Conservation (phyloP, 768 basidiomycete species). For the Lactarius evosmus region DNA sequence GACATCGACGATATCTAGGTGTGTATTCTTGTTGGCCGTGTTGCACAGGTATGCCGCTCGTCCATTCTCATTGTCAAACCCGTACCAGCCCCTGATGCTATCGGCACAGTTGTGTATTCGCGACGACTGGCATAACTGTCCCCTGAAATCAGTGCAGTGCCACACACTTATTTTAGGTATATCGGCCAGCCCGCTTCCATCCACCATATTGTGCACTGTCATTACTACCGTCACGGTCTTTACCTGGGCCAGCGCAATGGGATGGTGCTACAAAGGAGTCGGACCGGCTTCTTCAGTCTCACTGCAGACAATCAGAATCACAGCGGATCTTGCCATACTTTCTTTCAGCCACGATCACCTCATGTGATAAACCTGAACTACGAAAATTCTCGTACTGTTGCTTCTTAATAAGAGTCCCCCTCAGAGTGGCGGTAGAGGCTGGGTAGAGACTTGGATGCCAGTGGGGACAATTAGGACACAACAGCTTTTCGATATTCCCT, state of each 20-base stretch:
- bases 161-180: no score
- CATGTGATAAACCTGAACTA: not conserved
- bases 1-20: constrained; percentile 85
- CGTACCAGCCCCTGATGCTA: not conserved
- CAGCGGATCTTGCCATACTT: not conserved
- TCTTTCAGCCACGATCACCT: not conserved
- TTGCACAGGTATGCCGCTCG: constrained; percentile 15
- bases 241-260: no score
- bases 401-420: no score
- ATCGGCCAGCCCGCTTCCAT: no score
- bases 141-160: no score
- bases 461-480: no score
- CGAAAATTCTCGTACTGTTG: not conserved
- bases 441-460: no score
- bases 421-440: no score
- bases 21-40: constrained; percentile 31
- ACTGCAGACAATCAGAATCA: not conserved
- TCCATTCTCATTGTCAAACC: not conserved
- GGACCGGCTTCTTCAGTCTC: not conserved
- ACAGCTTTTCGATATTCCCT: no score
- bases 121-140: constrained; percentile 18
- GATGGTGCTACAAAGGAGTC: not conserved
- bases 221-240: no score
- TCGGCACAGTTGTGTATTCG: constrained; percentile 21
- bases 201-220: no score